Evolutionary conservation across 805 yeast species (phyloP).

Genomic region (Ascoidea tarda): DNA sequence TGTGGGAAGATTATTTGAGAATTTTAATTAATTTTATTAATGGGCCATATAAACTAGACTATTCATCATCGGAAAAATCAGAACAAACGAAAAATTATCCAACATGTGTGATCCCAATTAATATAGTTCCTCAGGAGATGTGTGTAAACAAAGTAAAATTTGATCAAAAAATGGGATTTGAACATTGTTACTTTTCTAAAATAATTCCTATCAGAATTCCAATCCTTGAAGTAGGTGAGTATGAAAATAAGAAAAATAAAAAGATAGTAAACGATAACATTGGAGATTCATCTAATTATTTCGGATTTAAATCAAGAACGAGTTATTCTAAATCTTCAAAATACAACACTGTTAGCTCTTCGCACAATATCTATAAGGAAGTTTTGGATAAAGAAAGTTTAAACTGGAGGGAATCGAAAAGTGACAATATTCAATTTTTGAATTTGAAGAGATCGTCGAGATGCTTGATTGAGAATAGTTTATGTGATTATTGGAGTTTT

Average conservation of each 20-base stretch:
- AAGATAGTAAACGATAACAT: background rate
- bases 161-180: constrained; percentile 7
- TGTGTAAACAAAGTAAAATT: constrained; percentile 11
- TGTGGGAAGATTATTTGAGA: constrained; percentile 28
- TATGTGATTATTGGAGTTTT: background rate
- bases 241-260: background rate
- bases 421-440: too few relatives aligned
- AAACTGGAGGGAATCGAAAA: too few relatives aligned
- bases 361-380: too few relatives aligned
- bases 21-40: constrained; percentile 17
- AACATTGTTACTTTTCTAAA: constrained; percentile 14
- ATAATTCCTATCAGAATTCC: constrained; percentile 13
- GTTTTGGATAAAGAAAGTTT: too few relatives aligned
- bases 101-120: constrained; percentile 12
- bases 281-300: background rate
- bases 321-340: too few relatives aligned
- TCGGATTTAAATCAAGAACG: too few relatives aligned
- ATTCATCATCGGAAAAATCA: constrained; percentile 12
- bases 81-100: constrained; percentile 12
- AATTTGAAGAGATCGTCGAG: background rate
- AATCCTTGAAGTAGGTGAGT: background rate
- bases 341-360: too few relatives aligned
- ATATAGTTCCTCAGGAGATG: constrained; percentile 12
- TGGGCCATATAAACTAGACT: constrained; percentile 21
- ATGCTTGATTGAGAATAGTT: background rate